Evolutionary conservation across 2,329 filamentous ascomycete species (phyloP), one percentile per base, ranked within the genome.

Genomic region (Sarocladium strictum): DNA sequence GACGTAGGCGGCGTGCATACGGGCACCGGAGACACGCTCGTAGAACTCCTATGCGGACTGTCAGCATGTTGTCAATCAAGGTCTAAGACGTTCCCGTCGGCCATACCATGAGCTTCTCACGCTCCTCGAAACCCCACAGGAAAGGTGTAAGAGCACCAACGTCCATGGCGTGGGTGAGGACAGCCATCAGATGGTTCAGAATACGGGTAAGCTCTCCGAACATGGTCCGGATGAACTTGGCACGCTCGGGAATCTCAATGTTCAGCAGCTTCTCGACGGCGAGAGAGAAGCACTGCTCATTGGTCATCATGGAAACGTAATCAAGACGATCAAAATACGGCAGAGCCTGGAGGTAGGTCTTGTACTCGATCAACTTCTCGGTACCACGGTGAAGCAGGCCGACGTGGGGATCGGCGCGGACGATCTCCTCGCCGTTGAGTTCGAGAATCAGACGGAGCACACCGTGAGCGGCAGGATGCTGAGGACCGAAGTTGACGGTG

Each of bases 241-340:
- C 94, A 67, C 94, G 83, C 61, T 94, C 88, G 23, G 94, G 94
- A 60, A 99, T 89, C 71, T 99, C 95, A 61, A 99, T 80, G 73
- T 99, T 99, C 65, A 99, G 79, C 58, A 99, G 81, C 81, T 99
- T 99, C 82, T 99, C 94, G 55, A 97, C 93, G 19, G 91, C 94
- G 61, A 99, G 81, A 35, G 91, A 85, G 74, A 90, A 99, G 69
- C 91, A 96, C 76, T 99, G 94, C 80, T 99, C 94, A 74, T 99
- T 99, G 67, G 94, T 99, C 94, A 99, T 99, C 95, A 99, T 99
- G 66, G 91, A 97, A 64, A 97, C 92, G 73, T 99, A 99, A 75
- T 99, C 94, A 72, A 99, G 81, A 64, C 94, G 90, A 76, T 99
- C 94, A 71, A 99, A 99, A 79, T 99, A 99, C 55, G 94, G 94